Percentiles rank a stretch among this genome's conserved stretches.
These are phyloP conservation scores for Boletellus sp. DNA, from an alignment of 768 basidiomycete species.

Conservation along the genomic window DNA sequence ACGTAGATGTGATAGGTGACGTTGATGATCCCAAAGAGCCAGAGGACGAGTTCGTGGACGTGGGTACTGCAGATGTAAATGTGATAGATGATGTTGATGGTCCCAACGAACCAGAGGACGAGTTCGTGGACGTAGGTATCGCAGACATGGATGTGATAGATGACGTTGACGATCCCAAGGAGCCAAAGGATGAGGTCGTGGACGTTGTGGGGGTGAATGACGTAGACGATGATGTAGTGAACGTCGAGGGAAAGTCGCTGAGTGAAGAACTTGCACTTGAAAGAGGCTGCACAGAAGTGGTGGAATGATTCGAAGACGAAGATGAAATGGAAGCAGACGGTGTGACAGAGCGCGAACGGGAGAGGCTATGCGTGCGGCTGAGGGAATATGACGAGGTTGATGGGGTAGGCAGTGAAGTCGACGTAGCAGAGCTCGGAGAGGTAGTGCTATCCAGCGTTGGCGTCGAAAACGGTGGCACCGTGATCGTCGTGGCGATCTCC, in stretches of 20 bases:
- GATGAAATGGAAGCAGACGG: neutral
- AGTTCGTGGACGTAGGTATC: neutral
- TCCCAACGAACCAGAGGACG: too few relatives aligned
- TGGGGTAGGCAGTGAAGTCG: neutral
- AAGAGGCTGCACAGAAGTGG: neutral
- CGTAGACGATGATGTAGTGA: neutral
- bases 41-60: neutral
- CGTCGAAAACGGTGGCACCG: constrained; percentile 7
- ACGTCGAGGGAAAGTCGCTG: neutral
- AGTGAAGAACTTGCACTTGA: neutral
- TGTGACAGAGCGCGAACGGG: neutral
- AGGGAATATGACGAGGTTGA: neutral
- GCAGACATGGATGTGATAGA: neutral
- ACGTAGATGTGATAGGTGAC: neutral
- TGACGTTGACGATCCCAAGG: neutral
- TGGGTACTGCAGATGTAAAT: too few relatives aligned
- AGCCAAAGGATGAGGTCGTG: neutral
- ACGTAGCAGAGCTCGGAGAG: neutral
- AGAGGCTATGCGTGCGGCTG: neutral
- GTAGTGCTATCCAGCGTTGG: neutral
- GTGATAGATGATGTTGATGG: too few relatives aligned
- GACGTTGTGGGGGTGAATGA: neutral
- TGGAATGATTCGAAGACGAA: neutral
- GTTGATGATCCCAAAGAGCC: neutral
- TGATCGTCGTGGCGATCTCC: constrained; percentile 4